Evolutionary conservation across 345 rosid species (phyloP), one percentile per base, ranked within the genome.

Genomic region (Punica granatum): DNA sequence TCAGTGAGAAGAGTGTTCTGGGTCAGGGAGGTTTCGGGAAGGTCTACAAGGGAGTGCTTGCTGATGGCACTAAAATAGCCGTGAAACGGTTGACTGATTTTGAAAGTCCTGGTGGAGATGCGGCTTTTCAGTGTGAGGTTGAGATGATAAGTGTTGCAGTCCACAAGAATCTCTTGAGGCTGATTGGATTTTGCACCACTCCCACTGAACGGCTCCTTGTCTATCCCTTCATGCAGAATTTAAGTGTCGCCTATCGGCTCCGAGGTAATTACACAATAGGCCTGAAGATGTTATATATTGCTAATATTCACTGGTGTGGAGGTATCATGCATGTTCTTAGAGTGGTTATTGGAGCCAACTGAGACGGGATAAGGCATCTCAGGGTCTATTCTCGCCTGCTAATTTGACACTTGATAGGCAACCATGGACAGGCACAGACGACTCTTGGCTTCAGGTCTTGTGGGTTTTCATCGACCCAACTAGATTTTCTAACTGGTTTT

Each of bases 141-240:
- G 96, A 90, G 85, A 87, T 93, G 98, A 93, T 90, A 74, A 90
- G 96, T 63, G 94, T 93, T 69, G 98, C 98, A 60, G 98, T 93
- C 67, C 98, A 93, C 70, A 85, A 80, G 80, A 93, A 93, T 73
- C 87, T 93, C 28, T 79, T 90, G 60, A 84, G 94, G 64, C 79
- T 93, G 62, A 93, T 93, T 67, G 98, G 97, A 23, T 93, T 93
- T 73, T 93, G 98, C 78, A 90, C 98, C 36, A 93, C 96, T 1
- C 88, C 86, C 67, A 90, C 94, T 6, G 98, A 93, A 69, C 94
- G 97, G 39, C 90, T 93, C 62, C 72, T 93, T 79, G 96, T 93
- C 42, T 93, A 93, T 81, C 97, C 98, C 14, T 93, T 71, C 69
- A 93, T 93, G 98, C 88, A 86, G 84, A 93, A 93, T 76, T 79